Conservation (phyloP, 768 basidiomycete species). For the Phanerochaete sordida region DNA sequence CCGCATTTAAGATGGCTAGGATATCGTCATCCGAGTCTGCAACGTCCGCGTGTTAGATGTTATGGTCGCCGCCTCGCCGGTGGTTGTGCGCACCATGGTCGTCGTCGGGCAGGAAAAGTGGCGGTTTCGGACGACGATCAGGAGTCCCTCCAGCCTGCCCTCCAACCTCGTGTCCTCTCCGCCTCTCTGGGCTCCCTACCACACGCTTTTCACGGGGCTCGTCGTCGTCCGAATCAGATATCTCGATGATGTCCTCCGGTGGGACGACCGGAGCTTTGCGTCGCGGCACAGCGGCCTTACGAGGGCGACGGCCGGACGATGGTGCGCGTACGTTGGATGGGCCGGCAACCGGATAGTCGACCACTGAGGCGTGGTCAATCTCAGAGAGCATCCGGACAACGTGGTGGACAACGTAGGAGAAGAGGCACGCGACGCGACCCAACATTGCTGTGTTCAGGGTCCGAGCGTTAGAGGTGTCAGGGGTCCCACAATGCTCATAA, state of each 20-base stretch:
- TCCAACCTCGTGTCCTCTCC: background rate
- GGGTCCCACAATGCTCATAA: too few species aligned
- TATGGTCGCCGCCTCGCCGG: background rate
- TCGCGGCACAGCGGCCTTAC: background rate
- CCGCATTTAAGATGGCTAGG: background rate
- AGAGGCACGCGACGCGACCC: background rate
- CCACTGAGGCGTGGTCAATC: background rate
- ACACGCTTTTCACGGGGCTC: background rate
- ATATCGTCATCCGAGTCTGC: background rate
- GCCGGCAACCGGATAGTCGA: background rate
- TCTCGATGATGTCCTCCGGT: constrained; percentile 40
- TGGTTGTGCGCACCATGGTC: background rate
- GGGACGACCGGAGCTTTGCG: background rate
- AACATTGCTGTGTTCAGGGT: background rate
- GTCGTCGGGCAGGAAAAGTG: constrained; percentile 1
- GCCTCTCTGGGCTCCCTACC: constrained; percentile 2
- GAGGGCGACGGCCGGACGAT: background rate
- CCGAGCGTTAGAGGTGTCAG: background rate
- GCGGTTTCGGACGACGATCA: constrained; percentile 1
- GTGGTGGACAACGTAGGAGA: background rate
- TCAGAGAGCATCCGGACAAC: background rate
- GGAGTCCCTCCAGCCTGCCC: constrained; percentile 1
- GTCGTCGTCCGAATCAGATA: constrained; percentile 50
- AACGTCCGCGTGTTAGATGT: background rate
- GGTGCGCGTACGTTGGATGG: background rate